A percentile compares a stretch with the other conserved stretches of the same genome.
Conservation (phyloP, 225 moss, liverwort and hornwort genomes). For the Pleurozium schreberi region DNA sequence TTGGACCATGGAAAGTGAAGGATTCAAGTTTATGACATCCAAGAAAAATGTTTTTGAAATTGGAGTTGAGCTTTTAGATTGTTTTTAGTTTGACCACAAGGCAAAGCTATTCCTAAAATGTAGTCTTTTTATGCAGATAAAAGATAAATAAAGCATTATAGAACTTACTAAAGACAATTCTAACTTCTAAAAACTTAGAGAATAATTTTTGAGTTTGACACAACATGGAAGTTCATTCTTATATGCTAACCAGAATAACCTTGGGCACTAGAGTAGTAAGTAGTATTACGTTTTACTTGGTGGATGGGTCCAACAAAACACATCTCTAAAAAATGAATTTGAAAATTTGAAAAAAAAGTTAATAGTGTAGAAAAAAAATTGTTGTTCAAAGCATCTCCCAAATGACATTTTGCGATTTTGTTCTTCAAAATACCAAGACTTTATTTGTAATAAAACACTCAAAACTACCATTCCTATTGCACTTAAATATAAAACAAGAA, state of each 20-base stretch:
- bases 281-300: fast-evolving
- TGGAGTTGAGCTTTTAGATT: background rate
- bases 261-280: background rate
- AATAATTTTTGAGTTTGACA: fast-evolving
- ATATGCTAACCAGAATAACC: background rate
- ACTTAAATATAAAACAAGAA: background rate
- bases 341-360: no score
- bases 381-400: background rate
- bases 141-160: background rate
- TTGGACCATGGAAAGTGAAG: fast-evolving
- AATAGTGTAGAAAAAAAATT: background rate
- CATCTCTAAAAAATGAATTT: background rate
- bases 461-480: background rate
- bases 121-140: no score
- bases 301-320: fast-evolving
- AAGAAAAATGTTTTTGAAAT: background rate
- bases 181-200: fast-evolving
- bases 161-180: fast-evolving
- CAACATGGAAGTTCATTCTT: fast-evolving
- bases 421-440: fast-evolving
- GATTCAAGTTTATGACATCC: fast-evolving
- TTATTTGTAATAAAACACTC: background rate
- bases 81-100: no score
- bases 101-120: background rate
- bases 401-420: background rate